A percentile compares a stretch with the other conserved stretches of the same genome.
phyloP scores from a whole-genome alignment of 805 yeast genomes.

The Starmerella stigmatis region DNA sequence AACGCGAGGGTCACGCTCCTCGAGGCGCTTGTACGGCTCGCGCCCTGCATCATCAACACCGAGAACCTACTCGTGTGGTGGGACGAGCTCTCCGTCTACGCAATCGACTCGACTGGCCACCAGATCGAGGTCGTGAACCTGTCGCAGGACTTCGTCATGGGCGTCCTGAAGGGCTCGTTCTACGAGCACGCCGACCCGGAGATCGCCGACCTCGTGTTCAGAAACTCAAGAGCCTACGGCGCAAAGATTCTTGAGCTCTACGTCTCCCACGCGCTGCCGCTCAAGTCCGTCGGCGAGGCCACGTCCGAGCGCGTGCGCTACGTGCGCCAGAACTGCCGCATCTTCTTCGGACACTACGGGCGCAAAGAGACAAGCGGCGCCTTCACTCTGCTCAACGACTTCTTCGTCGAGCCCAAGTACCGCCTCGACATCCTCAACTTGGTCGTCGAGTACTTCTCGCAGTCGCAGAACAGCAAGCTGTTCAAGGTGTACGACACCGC shows the following conservation, averaged over 20 bases:
- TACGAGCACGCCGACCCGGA: slow-evolving; percentile 20
- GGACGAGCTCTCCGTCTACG: slow-evolving; percentile 38
- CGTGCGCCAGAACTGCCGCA: slow-evolving; percentile 37
- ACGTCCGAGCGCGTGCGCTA: slow-evolving; percentile 42
- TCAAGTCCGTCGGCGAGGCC: neutral
- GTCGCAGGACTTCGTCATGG: slow-evolving; percentile 28
- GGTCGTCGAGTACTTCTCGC: slow-evolving; percentile 26
- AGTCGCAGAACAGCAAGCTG: slow-evolving; percentile 23
- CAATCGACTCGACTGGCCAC: slow-evolving; percentile 51
- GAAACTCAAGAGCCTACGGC: slow-evolving; percentile 22
- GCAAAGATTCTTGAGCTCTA: slow-evolving; percentile 25
- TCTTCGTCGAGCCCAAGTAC: slow-evolving; percentile 29
- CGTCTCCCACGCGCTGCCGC: slow-evolving; percentile 18
- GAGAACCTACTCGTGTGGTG: slow-evolving; percentile 40
- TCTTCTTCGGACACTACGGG: slow-evolving; percentile 37
- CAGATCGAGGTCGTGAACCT: slow-evolving; percentile 33
- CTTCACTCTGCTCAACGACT: slow-evolving; percentile 33
- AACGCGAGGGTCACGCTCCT: slow-evolving; percentile 27
- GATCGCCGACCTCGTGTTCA: slow-evolving; percentile 15
- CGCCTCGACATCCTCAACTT: slow-evolving; percentile 36
- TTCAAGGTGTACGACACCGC: slow-evolving; percentile 22
- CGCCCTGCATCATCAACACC: slow-evolving; percentile 26
- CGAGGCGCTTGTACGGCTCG: slow-evolving; percentile 27
- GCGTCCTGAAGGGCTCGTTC: slow-evolving; percentile 25
- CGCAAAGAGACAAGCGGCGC: slow-evolving; percentile 32